Conservation (phyloP, 305 asterid species). For the Striga hermonthica region DNA sequence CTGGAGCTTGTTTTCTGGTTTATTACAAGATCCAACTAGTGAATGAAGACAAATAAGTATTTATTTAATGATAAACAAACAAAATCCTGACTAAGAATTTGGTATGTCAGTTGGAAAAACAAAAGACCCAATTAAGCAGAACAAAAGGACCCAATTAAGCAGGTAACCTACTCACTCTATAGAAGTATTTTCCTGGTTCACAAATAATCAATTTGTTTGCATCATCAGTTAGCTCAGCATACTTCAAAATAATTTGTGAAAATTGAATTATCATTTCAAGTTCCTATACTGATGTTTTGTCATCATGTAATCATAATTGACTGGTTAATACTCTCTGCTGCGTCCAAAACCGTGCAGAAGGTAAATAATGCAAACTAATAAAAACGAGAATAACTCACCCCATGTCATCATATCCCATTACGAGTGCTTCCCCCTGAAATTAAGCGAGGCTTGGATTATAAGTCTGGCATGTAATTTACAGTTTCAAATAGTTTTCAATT, state of each 20-base stretch:
- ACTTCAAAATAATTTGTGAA: neutral
- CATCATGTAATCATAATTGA: neutral
- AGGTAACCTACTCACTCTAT: constrained; percentile 14
- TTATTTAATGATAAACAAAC: neutral
- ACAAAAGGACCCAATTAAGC: constrained; percentile 20
- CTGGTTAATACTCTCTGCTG: constrained; percentile 15
- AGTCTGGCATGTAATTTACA: constrained; percentile 24
- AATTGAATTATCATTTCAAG: neutral
- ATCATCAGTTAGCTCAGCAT: neutral
- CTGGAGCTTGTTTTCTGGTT: neutral
- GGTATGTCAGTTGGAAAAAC: no score
- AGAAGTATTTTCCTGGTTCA: constrained; percentile 13
- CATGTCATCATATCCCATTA: constrained; percentile 99
- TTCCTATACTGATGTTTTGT: neutral
- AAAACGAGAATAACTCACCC: constrained; percentile 63
- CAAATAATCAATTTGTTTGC: constrained; percentile 17
- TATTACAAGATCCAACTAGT: neutral
- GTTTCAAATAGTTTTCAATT: constrained; percentile 15
- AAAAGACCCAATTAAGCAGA: neutral
- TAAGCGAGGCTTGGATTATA: constrained; percentile 35
- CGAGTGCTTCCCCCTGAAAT: constrained; percentile 97
- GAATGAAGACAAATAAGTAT: constrained; percentile 3
- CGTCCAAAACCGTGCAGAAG: constrained; percentile 20
- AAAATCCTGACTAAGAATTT: constrained; percentile 15
- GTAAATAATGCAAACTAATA: constrained; percentile 19